These are phyloP conservation scores for Russula emetica DNA, from an alignment of 768 basidiomycete species.

Conservation along the genomic window DNA sequence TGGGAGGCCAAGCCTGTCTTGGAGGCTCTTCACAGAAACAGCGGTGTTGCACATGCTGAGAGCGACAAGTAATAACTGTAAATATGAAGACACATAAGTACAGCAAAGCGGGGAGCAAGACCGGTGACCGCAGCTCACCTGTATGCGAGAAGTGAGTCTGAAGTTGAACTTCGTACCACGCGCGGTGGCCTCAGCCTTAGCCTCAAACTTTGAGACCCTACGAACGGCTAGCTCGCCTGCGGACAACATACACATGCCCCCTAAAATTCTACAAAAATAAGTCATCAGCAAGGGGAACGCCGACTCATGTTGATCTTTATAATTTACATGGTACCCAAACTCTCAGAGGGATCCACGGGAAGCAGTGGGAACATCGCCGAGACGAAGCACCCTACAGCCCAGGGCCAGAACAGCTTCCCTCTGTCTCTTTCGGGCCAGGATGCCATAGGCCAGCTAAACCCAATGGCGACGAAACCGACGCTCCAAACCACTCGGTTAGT, in stretches of 20 bases:
- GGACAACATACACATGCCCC: slow-evolving; percentile 45
- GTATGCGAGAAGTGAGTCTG: slow-evolving; percentile 4
- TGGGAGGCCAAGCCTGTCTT: slow-evolving; percentile 64
- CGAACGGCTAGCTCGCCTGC: slow-evolving; percentile 18
- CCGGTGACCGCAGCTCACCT: slow-evolving; percentile 3
- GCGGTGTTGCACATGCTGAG: slow-evolving; percentile 50
- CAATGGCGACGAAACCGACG: slow-evolving; percentile 55
- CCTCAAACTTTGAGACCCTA: slow-evolving; percentile 6
- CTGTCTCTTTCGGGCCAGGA: slow-evolving; percentile 42
- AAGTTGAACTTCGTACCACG: background rate
- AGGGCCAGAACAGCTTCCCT: slow-evolving; percentile 36
- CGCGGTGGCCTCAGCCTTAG: background rate
- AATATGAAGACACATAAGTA: background rate
- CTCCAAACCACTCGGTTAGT: slow-evolving; percentile 70
- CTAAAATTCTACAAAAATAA: slow-evolving; percentile 31
- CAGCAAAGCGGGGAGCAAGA: background rate
- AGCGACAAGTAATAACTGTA: slow-evolving; percentile 44
- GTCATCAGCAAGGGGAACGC: background rate
- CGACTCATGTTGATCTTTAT: slow-evolving; percentile 28
- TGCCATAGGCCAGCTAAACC: slow-evolving; percentile 58
- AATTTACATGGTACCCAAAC: slow-evolving; percentile 50
- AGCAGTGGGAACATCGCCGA: slow-evolving; percentile 67
- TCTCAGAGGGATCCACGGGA: slow-evolving; percentile 68
- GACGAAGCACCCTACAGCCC: slow-evolving; percentile 49
- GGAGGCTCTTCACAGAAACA: slow-evolving; percentile 56